Conservation (phyloP, 1,284 basidiomycete species). For the Megacollybia platyphylla region DNA sequence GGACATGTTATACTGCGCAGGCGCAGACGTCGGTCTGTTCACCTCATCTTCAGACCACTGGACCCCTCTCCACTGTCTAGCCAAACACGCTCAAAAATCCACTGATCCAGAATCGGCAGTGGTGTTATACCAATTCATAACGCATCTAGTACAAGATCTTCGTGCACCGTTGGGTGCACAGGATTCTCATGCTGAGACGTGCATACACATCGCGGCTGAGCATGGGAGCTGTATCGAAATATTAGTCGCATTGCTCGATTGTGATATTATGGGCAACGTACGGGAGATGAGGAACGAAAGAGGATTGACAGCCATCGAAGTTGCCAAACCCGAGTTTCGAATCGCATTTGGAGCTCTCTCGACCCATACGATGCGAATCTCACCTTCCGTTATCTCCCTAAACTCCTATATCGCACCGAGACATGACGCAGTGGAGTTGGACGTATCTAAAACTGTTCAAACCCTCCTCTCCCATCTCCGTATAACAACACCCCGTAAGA, state of each 20-base stretch:
- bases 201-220: slow-evolving; percentile 89
- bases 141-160: slow-evolving; percentile 56
- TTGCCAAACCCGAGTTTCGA: slow-evolving; percentile 51
- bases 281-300: slow-evolving; percentile 50
- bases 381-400: slow-evolving; percentile 25
- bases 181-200: slow-evolving; percentile 82
- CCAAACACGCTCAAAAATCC: slow-evolving; percentile 30
- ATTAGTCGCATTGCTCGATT: slow-evolving; percentile 47
- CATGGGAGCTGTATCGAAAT: slow-evolving; percentile 65
- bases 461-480: slow-evolving; percentile 39
- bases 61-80: slow-evolving; percentile 60
- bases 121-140: slow-evolving; percentile 39
- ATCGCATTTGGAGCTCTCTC: slow-evolving; percentile 44
- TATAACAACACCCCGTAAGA: slow-evolving; percentile 28
- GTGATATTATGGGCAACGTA: slow-evolving; percentile 39
- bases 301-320: slow-evolving; percentile 61
- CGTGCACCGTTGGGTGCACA: slow-evolving; percentile 49
- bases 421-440: not conserved
- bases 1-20: slow-evolving; percentile 58
- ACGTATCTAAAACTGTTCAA: slow-evolving; percentile 22
- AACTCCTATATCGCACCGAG: not conserved
- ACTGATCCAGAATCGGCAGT: slow-evolving; percentile 21
- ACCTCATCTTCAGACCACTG: slow-evolving; percentile 44
- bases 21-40: slow-evolving; percentile 59
- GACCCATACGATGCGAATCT: slow-evolving; percentile 41